Percentiles rank a stretch among this genome's conserved stretches.
Conservation (phyloP, 2,329 filamentous ascomycete genomes). For the Fusarium sp. region DNA sequence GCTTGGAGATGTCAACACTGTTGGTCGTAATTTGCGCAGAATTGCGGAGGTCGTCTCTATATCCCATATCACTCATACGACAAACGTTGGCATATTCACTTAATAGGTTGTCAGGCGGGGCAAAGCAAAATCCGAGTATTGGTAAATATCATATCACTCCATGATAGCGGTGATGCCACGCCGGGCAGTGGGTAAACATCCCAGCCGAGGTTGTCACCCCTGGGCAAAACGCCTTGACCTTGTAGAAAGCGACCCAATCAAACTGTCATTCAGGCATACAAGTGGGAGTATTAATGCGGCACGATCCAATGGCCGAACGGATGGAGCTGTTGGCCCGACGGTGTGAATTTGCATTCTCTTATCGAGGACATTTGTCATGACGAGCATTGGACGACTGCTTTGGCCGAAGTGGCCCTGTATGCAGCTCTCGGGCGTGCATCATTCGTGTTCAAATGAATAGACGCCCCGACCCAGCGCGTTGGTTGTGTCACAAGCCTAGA, state of each 20-base stretch:
- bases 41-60: neutral
- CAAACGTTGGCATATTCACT: slow-evolving; percentile 15
- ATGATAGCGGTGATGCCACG: neutral
- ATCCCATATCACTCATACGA: neutral
- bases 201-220: neutral
- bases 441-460: neutral
- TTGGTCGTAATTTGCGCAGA: neutral
- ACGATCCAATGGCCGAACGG: neutral
- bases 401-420: neutral
- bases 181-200: neutral
- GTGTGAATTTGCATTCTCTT: neutral
- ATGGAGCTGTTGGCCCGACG: neutral
- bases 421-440: neutral
- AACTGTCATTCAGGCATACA: neutral
- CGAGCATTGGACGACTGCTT: neutral
- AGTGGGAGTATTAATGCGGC: slow-evolving; percentile 4
- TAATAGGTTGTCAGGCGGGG: slow-evolving; percentile 23
- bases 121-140: neutral
- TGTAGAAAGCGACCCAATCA: slow-evolving; percentile 7
- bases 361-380: neutral
- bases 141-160: neutral
- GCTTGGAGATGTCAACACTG: neutral
- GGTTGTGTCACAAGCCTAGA: neutral
- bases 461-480: neutral
- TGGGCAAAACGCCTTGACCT: neutral